Evolutionary conservation across 1,284 basidiomycete genomes (phyloP), one percentile per base, ranked within the genome.

Genomic region (Puccinia novopanici): DNA sequence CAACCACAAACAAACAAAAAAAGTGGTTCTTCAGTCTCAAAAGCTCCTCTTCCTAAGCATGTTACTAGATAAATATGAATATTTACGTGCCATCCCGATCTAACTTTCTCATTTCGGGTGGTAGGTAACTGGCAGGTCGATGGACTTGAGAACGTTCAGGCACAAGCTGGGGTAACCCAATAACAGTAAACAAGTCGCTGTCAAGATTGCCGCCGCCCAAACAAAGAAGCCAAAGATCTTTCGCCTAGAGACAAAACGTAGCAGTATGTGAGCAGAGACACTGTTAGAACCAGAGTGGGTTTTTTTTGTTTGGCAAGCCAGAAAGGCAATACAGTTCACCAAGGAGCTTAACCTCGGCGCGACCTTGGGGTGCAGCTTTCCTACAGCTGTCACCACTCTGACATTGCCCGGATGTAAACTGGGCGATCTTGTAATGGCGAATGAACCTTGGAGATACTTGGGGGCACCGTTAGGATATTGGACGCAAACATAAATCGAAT

Each of bases 141-240:
- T 84, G 84, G 2, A 88, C 86, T 10, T 50, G 85, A 15, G 24
- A 19, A 22, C 42, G 45, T 85, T 45, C 87, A 84, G 40, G 92
- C 88, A 67, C 91, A 84, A 72, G 92, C 84, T 55, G 57, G 19
- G 78, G 70, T 59, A 84, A 83, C 12, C 88, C 87, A 55, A 91
- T 89, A 6, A 90, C 84, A 80, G 90, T 89, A 73, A 37, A 65
- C 17, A 78, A 86, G 75, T 85, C 91, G 91, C 91, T 91, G 82
- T 92, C 91, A 54, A 92, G 86, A 86, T 92, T 91, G 0, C 91
- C 92, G 54, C 91, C 91, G 24, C 89, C 90, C 27, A 92, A 87
- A 82, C 88, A 89, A 10, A n/a, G 91, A 91, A 22, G 92, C 88
- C 71, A 92, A 84, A 0, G 91, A 90, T 71, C 91, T 88, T 1